Evolutionary conservation across 768 basidiomycete genomes (phyloP).

Genomic region (Stropharia rugosoannulata): DNA sequence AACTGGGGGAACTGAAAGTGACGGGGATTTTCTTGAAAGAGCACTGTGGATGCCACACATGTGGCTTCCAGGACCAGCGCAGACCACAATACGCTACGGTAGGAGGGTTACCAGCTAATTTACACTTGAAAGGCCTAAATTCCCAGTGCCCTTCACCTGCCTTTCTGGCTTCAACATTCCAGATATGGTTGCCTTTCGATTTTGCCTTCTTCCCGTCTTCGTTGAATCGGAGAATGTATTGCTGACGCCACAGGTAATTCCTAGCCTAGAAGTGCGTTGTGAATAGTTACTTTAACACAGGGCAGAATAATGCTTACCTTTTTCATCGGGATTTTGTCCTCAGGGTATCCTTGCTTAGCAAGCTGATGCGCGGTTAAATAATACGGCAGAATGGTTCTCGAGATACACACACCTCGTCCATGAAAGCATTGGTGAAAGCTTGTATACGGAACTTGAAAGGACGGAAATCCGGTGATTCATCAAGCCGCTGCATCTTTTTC

Average conservation of each 20-base stretch:
- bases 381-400: background rate
- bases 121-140: slow-evolving; percentile 86
- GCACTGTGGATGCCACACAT: slow-evolving; percentile 96
- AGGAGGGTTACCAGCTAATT: slow-evolving; percentile 82
- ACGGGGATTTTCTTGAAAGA: slow-evolving; percentile 80
- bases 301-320: slow-evolving; percentile 55
- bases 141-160: slow-evolving; percentile 73
- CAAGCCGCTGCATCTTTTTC: slow-evolving; percentile 96
- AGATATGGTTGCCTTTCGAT: slow-evolving; percentile 98
- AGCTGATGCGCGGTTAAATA: slow-evolving; percentile 44
- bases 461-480: slow-evolving; percentile 94
- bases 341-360: slow-evolving; percentile 81
- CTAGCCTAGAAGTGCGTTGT: slow-evolving; percentile 56
- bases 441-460: slow-evolving; percentile 99
- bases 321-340: slow-evolving; percentile 96
- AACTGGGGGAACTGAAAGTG: slow-evolving; percentile 72
- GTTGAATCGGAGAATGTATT: slow-evolving; percentile 94
- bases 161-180: slow-evolving; percentile 97
- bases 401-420: slow-evolving; percentile 72
- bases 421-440: slow-evolving; percentile 94
- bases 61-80: slow-evolving; percentile 87
- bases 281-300: slow-evolving; percentile 5
- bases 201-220: slow-evolving; percentile 99
- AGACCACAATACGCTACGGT: slow-evolving; percentile 79
- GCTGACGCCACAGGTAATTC: slow-evolving; percentile 94